These are phyloP conservation scores for Cicer chorassanicum DNA, from an alignment of 306 rosid genomes.

Conservation along the genomic window DNA sequence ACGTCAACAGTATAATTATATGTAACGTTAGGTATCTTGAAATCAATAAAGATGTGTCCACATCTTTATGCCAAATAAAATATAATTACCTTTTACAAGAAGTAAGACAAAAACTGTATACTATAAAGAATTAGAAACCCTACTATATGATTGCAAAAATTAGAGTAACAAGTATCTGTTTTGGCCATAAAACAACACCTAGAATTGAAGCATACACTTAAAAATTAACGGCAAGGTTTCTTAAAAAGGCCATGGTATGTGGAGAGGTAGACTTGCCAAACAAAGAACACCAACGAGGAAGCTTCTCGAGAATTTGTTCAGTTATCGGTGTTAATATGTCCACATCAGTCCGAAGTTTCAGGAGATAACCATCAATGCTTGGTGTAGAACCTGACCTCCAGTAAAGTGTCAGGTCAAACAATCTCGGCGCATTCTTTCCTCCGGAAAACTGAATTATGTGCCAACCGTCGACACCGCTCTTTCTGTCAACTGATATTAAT, in stretches of 20 bases:
- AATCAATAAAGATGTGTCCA: no score
- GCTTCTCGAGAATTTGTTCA: conserved; percentile 65
- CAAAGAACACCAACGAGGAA: conserved; percentile 86
- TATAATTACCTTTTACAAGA: background rate
- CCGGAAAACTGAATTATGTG: conserved; percentile 85
- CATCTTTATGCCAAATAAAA: conserved; percentile 2
- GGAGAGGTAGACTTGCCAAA: conserved; percentile 97
- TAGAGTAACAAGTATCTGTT: conserved; percentile 9
- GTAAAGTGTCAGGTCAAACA: conserved; percentile 61
- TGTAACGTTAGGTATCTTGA: no score
- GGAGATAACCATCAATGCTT: conserved; percentile 50
- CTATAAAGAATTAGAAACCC: conserved; percentile 28
- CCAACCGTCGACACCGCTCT: conserved; percentile 70
- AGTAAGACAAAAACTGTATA: conserved; percentile 10
- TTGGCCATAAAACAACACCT: background rate
- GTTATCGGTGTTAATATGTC: conserved; percentile 64
- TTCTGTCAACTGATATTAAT: conserved; percentile 56
- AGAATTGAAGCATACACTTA: conserved; percentile 43
- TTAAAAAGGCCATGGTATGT: conserved; percentile 69
- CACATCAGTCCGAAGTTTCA: conserved; percentile 85
- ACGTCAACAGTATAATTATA: no score
- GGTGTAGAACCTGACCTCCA: conserved; percentile 60
- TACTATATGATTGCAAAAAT: conserved; percentile 23
- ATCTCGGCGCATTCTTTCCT: conserved; percentile 69
- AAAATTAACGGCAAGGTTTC: conserved; percentile 65